Percentiles rank a stretch among this genome's conserved stretches.
phyloP scores from a whole-genome alignment of 2,329 filamentous ascomycete species.

The Penicillium hordei region DNA sequence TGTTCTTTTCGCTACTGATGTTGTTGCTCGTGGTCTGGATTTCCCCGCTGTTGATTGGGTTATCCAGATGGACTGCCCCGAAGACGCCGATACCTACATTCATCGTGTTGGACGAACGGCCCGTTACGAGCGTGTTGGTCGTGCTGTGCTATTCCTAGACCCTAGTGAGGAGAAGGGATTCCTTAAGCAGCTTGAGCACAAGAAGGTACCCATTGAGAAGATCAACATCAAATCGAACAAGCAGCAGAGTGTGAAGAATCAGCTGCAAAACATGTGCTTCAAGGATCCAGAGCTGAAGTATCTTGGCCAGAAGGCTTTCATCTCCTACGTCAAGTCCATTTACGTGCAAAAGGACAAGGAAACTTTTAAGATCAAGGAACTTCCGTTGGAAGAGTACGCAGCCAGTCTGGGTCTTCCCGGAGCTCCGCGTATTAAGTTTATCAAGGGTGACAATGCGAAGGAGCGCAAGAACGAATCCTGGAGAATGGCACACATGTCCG shows the following conservation, averaged over 20 bases:
- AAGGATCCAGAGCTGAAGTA: conserved; percentile 93
- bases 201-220: conserved; percentile 82
- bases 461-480: conserved; percentile 82
- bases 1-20: conserved; percentile 92
- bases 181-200: conserved; percentile 77
- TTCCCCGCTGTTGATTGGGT: conserved; percentile 98
- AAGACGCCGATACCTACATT: conserved; percentile 97
- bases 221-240: conserved; percentile 89
- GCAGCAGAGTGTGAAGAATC: conserved; percentile 78
- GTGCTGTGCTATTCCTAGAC: conserved; percentile 86
- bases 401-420: conserved; percentile 84
- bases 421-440: conserved; percentile 87
- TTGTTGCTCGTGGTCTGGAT: conserved; percentile 89
- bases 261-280: conserved; percentile 93
- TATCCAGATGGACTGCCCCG: conserved; percentile 95
- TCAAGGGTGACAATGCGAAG: conserved; percentile 86
- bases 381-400: conserved; percentile 84
- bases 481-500: conserved; percentile 60
- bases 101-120: conserved; percentile 93
- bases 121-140: conserved; percentile 83
- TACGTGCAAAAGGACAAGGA: conserved; percentile 90
- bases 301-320: conserved; percentile 91
- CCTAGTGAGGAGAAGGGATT: conserved; percentile 93
- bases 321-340: conserved; percentile 81
- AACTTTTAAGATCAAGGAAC: conserved; percentile 77